These are phyloP conservation scores for Murraya koenigii DNA, from an alignment of 345 rosid genomes.

Conservation along the genomic window DNA sequence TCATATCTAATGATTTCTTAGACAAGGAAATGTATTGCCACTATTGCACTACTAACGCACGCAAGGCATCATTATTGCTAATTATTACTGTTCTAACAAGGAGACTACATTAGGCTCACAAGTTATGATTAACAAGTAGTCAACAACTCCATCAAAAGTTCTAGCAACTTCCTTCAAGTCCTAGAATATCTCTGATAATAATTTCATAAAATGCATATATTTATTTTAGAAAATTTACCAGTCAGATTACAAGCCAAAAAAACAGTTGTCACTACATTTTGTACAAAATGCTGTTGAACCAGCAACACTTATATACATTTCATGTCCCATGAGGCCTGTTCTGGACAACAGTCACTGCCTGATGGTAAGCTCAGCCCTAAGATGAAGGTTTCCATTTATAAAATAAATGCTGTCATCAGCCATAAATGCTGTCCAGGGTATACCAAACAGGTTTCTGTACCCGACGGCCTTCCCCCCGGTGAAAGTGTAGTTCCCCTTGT, in stretches of 20 bases:
- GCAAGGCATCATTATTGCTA: not conserved
- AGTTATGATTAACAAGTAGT: not conserved
- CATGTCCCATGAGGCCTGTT: not conserved
- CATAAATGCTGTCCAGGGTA: slow-evolving; percentile 59
- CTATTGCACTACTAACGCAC: not conserved
- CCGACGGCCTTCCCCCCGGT: slow-evolving; percentile 67
- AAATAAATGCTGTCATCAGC: slow-evolving; percentile 56
- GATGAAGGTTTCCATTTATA: slow-evolving; percentile 72
- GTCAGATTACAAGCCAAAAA: not conserved
- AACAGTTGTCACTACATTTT: not conserved
- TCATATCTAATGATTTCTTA: not conserved
- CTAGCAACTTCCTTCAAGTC: not conserved
- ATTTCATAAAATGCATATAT: not conserved
- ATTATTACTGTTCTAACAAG: not conserved
- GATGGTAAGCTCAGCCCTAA: slow-evolving; percentile 80
- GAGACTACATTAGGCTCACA: not conserved
- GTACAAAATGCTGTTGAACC: not conserved
- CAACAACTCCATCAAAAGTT: no score
- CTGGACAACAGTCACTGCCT: slow-evolving; percentile 27
- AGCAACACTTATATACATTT: not conserved
- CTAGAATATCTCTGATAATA: not conserved
- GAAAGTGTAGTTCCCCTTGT: slow-evolving; percentile 55
- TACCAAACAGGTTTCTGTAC: slow-evolving; percentile 49
- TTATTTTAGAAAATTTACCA: not conserved
- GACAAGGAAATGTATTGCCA: not conserved